Base-by-base conservation (phyloP, 2,329 filamentous ascomycete species). In the Ophiostoma perfectum region DNA sequence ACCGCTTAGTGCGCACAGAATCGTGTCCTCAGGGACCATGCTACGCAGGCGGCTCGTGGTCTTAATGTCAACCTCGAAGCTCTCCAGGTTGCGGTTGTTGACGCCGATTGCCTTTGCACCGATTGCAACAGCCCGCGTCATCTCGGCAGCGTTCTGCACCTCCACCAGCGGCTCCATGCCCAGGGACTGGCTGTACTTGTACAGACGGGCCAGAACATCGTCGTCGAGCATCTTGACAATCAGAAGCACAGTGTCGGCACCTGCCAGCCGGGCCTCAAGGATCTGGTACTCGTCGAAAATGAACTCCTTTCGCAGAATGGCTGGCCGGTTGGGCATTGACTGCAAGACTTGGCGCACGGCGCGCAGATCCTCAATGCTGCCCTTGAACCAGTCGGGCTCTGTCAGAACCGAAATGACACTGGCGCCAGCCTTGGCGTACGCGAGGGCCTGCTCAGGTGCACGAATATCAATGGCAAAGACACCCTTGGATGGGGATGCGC, bases 211-310 rank as follows among this genome's bases (percentile, higher is more conserved):
- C 44, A 99, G 83, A 4, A 90, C 83, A 41, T 87, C 86, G 39
- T 85, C 81, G 70, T 94, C 90, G 11, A 99, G 86, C 95, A 99
- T 99, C 82, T 99, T 99, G 66, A 99, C 95, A 73, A 99, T 99
- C 27, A 99, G 84, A 39, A 99, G 83, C 18, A 99, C 90, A 0
- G 94, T 97, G 78, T 99, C 79, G 1, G 78, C 80, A 39, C 95
- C 95, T 12, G 94, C 93, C 68, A 99, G 81, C 64, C 96, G 86
- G 41, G 93, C 95, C 79, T 99, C 95, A 6, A 99, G 83, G 67
- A 99, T 98, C 78, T 99, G 95, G 76, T 99, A 99, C 77, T 98
- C 93, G 63, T 98, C 93, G 75, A 98, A 99, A 55, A 99, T 88
- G 75, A 99, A 99, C 74, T 99, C 95, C 77, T 99, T 99, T 38